phyloP scores from a whole-genome alignment of 2,329 filamentous ascomycete species.

The Fusarium sambucinum region DNA sequence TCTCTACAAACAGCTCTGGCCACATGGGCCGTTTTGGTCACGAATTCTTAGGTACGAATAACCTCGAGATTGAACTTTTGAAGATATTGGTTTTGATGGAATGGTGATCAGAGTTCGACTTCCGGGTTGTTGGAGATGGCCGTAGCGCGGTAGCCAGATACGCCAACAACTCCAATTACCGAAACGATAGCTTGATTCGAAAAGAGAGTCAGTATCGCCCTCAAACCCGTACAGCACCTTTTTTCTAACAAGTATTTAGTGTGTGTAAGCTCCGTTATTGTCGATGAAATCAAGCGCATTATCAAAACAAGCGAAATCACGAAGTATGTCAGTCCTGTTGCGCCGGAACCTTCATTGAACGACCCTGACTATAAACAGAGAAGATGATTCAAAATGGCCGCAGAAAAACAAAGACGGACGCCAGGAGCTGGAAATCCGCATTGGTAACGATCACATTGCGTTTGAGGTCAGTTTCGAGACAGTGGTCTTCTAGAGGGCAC shows the following conservation, averaged over 20 bases:
- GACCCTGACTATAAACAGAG: constrained; percentile 64
- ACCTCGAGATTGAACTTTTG: neutral
- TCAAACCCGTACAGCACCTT: too few relatives aligned
- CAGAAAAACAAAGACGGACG: constrained; percentile 99
- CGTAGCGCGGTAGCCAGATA: constrained; percentile 94
- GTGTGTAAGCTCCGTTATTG: constrained; percentile 92
- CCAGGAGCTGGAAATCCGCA: constrained; percentile 93
- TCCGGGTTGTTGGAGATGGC: constrained; percentile 91
- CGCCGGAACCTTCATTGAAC: constrained; percentile 2
- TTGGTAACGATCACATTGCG: constrained; percentile 96
- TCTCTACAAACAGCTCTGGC: constrained; percentile 76
- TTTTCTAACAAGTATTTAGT: constrained; percentile 66
- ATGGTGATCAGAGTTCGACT: constrained; percentile 85
- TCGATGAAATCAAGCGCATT: constrained; percentile 96
- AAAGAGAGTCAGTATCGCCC: constrained; percentile 88
- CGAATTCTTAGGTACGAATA: constrained; percentile 85
- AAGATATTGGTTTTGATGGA: constrained; percentile 15
- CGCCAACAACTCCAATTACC: constrained; percentile 99
- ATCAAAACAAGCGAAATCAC: constrained; percentile 97
- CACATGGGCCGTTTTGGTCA: constrained; percentile 98
- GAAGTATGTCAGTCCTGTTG: constrained; percentile 72
- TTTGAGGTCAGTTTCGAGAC: constrained; percentile 78
- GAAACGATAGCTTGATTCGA: constrained; percentile 96
- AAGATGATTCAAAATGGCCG: constrained; percentile 98
- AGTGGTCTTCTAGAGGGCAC: neutral